These are phyloP conservation scores for Pseudogymnoascus verrucosus DNA, from an alignment of 2,329 filamentous ascomycete species.

Conservation along the genomic window DNA sequence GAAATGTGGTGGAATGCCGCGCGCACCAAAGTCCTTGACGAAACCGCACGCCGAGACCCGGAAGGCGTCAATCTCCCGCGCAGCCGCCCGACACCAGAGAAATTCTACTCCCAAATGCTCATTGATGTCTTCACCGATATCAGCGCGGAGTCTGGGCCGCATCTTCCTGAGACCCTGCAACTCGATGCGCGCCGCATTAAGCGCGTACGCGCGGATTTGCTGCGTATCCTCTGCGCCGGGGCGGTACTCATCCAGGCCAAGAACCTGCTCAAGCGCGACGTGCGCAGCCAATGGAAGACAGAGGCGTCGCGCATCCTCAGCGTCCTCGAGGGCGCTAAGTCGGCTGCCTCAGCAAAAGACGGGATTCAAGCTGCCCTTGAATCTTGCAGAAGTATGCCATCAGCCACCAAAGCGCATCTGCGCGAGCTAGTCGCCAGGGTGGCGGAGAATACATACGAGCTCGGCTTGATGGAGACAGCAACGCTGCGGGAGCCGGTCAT, in stretches of 20 bases:
- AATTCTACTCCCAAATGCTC: constrained; percentile 68
- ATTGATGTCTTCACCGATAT: constrained; percentile 67
- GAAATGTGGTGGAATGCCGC: constrained; percentile 59
- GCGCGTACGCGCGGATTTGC: constrained; percentile 46
- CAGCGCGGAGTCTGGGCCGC: constrained; percentile 33
- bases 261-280: constrained; percentile 74
- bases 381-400: constrained; percentile 54
- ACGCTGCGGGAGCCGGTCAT: constrained; percentile 47
- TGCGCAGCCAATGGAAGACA: constrained; percentile 67
- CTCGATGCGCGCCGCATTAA: constrained; percentile 59
- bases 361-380: constrained; percentile 57
- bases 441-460: constrained; percentile 40
- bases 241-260: constrained; percentile 73
- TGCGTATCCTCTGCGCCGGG: constrained; percentile 63
- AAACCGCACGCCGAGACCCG: constrained; percentile 60
- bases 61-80: constrained; percentile 55
- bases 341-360: constrained; percentile 42
- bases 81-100: constrained; percentile 57
- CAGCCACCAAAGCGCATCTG: constrained; percentile 52
- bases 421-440: constrained; percentile 51
- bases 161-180: constrained; percentile 63
- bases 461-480: constrained; percentile 33
- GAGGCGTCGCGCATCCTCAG: constrained; percentile 65
- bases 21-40: constrained; percentile 54
- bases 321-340: constrained; percentile 52